Conservation (phyloP, 1,284 basidiomycete species). For the Moesziomyces sp. region DNA sequence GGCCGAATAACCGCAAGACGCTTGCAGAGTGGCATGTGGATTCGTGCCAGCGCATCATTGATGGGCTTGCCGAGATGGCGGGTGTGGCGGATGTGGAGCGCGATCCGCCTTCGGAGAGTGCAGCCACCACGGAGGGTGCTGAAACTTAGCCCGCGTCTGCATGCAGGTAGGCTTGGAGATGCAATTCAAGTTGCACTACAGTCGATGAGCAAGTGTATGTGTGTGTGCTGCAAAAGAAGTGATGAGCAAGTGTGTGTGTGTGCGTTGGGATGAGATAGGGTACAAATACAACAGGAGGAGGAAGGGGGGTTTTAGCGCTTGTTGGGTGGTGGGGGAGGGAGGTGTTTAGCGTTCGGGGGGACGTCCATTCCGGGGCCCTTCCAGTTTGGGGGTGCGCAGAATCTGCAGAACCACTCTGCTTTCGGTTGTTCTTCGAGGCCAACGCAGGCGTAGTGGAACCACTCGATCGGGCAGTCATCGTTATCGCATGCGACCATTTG, state of each 20-base stretch:
- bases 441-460: conserved; percentile 67
- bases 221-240: too few relatives aligned
- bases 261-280: neutral
- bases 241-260: neutral
- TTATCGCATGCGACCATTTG: conserved; percentile 69
- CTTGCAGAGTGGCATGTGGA: conserved; percentile 65
- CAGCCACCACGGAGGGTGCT: neutral
- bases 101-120: conserved; percentile 21
- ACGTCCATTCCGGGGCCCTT: conserved; percentile 53
- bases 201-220: neutral
- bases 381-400: conserved; percentile 58
- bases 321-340: conserved; percentile 4
- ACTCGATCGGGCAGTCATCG: conserved; percentile 71
- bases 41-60: conserved; percentile 57
- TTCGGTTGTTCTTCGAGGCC: conserved; percentile 52
- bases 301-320: conserved; percentile 3
- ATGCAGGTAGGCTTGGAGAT: too few relatives aligned
- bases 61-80: conserved; percentile 60
- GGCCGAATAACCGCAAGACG: conserved; percentile 62
- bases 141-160: too few relatives aligned
- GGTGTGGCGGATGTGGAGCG: conserved; percentile 12
- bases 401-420: conserved; percentile 66
- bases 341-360: conserved; percentile 39
- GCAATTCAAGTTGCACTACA: too few relatives aligned
- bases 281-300: neutral